Base-by-base conservation (phyloP, 179 eudicot genomes). In the Drosera spatulata region DNA sequence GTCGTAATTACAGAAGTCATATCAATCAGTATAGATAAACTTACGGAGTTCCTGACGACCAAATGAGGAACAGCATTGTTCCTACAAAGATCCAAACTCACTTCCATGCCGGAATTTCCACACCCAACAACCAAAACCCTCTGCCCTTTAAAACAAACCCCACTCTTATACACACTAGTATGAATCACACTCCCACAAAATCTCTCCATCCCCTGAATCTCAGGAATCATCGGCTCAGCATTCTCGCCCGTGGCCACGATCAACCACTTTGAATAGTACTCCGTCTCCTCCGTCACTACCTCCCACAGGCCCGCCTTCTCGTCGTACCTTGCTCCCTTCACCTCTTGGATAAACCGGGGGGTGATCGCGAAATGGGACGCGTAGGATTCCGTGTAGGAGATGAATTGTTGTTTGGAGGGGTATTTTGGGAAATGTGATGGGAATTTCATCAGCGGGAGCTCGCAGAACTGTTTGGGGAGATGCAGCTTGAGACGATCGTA, bases 51-150 rank as follows among this genome's bases (percentile, higher is more conserved):
- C 66, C 98, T 72, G 62, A 82, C 89, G 14, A 88, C 95, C 80
- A 91, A 61, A 60, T 79, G 74, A 63, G 98, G 98, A 37, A 38
- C 63, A 14, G 98, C 98, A 66, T 77, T 70, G 70, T 80, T 62
- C 38, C 80, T 69, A 58, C 80, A 85, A 55, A 91, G 95, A 57
- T 91, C 98, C 66, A 84, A 74, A 58, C 96, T 73, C 43, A 91
- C 98, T 56, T 91, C 98, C 96, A 88, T 91, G 0, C 98, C 98
- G 3, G 98, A 91, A 76, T 91, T 91, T 6, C 98, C 98, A 77
- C 98, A 85, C 0, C 98, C 98, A 55, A 91, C 75, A 7, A 91
- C 96, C 68, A 91, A 74, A 67, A 91, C 95, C 66, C 68, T 85
- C 56, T 82, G 72, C 12, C 71, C 64, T 7, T 37, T 12, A 60